Base-by-base conservation (phyloP, 1,139 yeast species). In the Scheffersomyces titani region DNA sequence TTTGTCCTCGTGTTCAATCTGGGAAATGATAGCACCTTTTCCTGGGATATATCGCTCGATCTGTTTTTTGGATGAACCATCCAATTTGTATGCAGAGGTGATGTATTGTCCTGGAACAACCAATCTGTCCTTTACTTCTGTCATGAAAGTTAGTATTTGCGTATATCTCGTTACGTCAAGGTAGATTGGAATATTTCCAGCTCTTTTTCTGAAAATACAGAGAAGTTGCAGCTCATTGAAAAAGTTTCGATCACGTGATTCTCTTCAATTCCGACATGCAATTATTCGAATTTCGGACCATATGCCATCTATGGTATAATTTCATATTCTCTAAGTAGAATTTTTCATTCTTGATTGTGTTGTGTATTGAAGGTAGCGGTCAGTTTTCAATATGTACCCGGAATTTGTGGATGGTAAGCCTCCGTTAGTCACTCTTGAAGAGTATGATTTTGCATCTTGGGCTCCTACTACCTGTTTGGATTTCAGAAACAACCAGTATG, bases 21-120 rank as follows among this genome's bases (percentile, higher is more conserved):
- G 65, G 18, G 77, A 66, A 3, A 77, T 63, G 3, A 73, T 71
- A 19, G 82, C 72, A 2, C 84, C 84, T 52, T 66, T 68, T 22
- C 83, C 81, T 2, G 81, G 70, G 11, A 70, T 58, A 59, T 67
- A 78, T 52, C 63, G 66, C 30, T 66, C 63, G 36, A 71, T 62
- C 7, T 55, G 60, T 11, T 65, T 61, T 18, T 63, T 53, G 19
- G 59, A 1, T 61, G 55, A 63, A 21, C 67, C 71, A 24, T 64
- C 67, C n/a, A 67, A 61, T 56, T 73, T 72, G 61, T 70, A 71
- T 3, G 72, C 70, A 1, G 83, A 82, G 11, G 74, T 67, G 48
- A 80, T 69, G 61, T 78, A 79, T 59, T 92, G 97, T 1, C 98
- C 97, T 1, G 98, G 98, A 18, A 90, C 81, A 3, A 86, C 92